These are phyloP conservation scores for Fusarium pilosicola DNA, from an alignment of 2,329 filamentous ascomycete species.

Conservation along the genomic window DNA sequence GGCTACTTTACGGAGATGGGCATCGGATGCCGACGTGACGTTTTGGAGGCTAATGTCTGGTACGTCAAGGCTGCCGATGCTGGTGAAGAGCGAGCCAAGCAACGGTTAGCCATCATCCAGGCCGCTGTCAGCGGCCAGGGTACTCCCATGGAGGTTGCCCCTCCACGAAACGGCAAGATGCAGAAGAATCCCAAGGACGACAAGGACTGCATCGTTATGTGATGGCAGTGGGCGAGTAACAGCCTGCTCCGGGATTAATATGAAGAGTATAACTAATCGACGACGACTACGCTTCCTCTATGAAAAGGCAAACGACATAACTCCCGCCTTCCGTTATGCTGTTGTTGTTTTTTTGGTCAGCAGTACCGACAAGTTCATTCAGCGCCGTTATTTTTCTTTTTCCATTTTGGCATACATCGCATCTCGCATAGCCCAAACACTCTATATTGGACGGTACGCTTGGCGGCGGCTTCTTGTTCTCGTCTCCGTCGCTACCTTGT, in stretches of 20 bases:
- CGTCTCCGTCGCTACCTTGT: slow-evolving; percentile 14
- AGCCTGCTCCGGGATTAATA: slow-evolving; percentile 14
- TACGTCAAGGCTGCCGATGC: slow-evolving; percentile 95
- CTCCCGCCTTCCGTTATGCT: not conserved
- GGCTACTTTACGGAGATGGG: slow-evolving; percentile 99
- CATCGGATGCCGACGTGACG: slow-evolving; percentile 91
- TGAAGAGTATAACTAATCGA: slow-evolving; percentile 35
- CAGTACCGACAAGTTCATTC: slow-evolving; percentile 4
- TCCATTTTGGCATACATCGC: slow-evolving; percentile 28
- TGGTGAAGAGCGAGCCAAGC: slow-evolving; percentile 89
- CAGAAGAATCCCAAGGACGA: slow-evolving; percentile 61
- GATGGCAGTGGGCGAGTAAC: slow-evolving; percentile 20
- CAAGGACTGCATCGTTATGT: slow-evolving; percentile 70
- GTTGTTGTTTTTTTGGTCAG: not conserved
- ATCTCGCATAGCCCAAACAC: slow-evolving; percentile 24
- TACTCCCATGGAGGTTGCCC: slow-evolving; percentile 65
- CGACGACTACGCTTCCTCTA: slow-evolving; percentile 21
- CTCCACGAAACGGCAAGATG: slow-evolving; percentile 62
- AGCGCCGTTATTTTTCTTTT: slow-evolving; percentile 21
- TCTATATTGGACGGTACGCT: slow-evolving; percentile 11
- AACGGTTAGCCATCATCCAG: slow-evolving; percentile 85
- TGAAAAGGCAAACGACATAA: not conserved
- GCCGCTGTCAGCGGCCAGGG: slow-evolving; percentile 75
- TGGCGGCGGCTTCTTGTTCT: slow-evolving; percentile 16
- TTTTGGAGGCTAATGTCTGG: slow-evolving; percentile 98